These are phyloP conservation scores for Sclerotinia minor DNA, from an alignment of 2,329 filamentous ascomycete species.

Conservation along the genomic window DNA sequence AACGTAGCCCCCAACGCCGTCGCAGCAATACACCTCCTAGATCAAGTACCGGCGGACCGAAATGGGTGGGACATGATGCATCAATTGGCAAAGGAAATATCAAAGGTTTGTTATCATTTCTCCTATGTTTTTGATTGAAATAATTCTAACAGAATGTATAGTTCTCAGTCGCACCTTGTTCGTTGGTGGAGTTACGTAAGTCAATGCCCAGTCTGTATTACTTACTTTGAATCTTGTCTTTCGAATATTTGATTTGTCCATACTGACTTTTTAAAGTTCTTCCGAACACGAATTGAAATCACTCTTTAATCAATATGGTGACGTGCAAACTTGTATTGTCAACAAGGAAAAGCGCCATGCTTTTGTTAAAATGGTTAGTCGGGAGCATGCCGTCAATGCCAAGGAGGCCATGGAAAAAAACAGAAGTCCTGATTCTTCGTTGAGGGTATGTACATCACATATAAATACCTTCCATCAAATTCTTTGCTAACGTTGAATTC, in stretches of 20 bases:
- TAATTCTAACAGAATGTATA: conserved; percentile 39
- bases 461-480: neutral
- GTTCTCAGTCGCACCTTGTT: conserved; percentile 94
- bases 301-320: conserved; percentile 79
- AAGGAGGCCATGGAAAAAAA: conserved; percentile 85
- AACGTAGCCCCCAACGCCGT: conserved; percentile 78
- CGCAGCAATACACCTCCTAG: conserved; percentile 60
- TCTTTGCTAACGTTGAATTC: conserved; percentile 26
- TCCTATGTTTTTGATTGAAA: conserved; percentile 12
- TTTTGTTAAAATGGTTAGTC: conserved; percentile 97
- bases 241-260: conserved; percentile 6
- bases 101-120: conserved; percentile 54
- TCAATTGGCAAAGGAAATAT: conserved; percentile 74
- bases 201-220: conserved; percentile 34
- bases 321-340: conserved; percentile 95
- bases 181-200: conserved; percentile 89
- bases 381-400: conserved; percentile 78
- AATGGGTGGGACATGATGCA: conserved; percentile 79
- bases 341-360: conserved; percentile 98
- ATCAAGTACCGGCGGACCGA: conserved; percentile 53
- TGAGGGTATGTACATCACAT: conserved; percentile 34
- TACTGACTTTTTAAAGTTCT: conserved; percentile 51
- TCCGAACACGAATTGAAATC: conserved; percentile 78
- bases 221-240: conserved; percentile 20
- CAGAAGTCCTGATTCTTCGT: conserved; percentile 62